These are phyloP conservation scores for Tilletia indica DNA, from an alignment of 1,284 basidiomycete species.

Conservation along the genomic window DNA sequence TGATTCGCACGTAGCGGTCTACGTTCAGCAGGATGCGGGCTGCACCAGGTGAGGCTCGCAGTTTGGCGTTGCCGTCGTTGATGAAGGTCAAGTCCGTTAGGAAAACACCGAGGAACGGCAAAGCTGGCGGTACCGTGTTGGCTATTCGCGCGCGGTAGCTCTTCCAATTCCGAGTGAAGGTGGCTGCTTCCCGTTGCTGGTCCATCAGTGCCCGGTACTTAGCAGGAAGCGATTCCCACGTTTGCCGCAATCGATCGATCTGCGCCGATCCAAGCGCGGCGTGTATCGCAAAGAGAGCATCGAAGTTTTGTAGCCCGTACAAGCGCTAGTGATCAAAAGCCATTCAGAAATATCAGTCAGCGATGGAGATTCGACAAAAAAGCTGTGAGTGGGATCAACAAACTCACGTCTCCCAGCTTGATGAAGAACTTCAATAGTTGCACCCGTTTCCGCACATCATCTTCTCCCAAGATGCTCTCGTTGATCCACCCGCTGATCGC, in stretches of 20 bases:
- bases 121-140: constrained; percentile 38
- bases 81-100: constrained; percentile 92
- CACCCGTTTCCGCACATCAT: constrained; percentile 55
- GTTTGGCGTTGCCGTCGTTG: constrained; percentile 85
- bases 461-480: constrained; percentile 58
- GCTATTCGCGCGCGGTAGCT: constrained; percentile 78
- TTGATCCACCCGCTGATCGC: constrained; percentile 59
- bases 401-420: constrained; percentile 57
- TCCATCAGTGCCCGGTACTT: constrained; percentile 82
- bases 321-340: constrained; percentile 41
- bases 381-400: no score
- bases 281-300: constrained; percentile 58
- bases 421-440: constrained; percentile 58
- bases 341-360: neutral
- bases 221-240: constrained; percentile 71
- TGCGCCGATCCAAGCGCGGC: constrained; percentile 58
- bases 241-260: constrained; percentile 55
- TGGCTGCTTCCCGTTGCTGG: constrained; percentile 75
- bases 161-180: constrained; percentile 85
- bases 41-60: constrained; percentile 70
- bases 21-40: constrained; percentile 87
- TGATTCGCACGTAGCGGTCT: constrained; percentile 63
- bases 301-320: constrained; percentile 57
- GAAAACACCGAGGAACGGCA: constrained; percentile 67
- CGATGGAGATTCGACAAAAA: neutral